Percentiles rank a stretch among this genome's conserved stretches.
Evolutionary conservation across 257 asterid genomes (phyloP).

Genomic region (Capsicum baccatum): DNA sequence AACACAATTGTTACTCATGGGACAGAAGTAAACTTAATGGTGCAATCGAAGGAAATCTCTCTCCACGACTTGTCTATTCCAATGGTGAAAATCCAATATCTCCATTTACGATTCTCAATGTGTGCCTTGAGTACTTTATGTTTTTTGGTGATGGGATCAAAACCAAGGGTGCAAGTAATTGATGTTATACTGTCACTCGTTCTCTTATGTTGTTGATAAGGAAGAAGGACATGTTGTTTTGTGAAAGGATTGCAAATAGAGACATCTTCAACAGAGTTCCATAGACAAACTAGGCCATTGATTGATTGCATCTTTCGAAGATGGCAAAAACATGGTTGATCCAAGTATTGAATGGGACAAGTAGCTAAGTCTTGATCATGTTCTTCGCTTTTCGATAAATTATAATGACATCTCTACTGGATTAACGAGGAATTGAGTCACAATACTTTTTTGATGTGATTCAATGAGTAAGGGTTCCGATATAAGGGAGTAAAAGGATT

Average conservation of each 20-base stretch:
- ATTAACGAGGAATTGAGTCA: not conserved
- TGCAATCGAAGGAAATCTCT: not conserved
- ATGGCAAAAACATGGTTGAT: not conserved
- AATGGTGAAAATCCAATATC: not conserved
- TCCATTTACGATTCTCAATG: not conserved
- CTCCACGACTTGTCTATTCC: slow-evolving; percentile 12
- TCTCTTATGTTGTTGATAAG: not conserved
- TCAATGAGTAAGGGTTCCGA: not conserved
- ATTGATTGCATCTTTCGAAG: not conserved
- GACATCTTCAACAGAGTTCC: not conserved
- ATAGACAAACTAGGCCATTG: slow-evolving; percentile 16
- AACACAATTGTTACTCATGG: not conserved
- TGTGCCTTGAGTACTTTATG: not conserved
- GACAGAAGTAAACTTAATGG: no score
- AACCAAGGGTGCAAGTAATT: not conserved
- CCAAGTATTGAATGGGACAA: not conserved
- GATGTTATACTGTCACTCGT: no score
- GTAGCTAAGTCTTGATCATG: not conserved
- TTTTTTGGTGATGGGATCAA: not conserved
- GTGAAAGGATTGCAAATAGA: slow-evolving; percentile 18
- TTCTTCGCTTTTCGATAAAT: not conserved
- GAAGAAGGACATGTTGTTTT: not conserved
- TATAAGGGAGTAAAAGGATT: not conserved
- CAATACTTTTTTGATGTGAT: not conserved
- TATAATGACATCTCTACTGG: not conserved